phyloP scores from a whole-genome alignment of 2,329 filamentous ascomycete species.

The Endoconidiophora polonica region DNA sequence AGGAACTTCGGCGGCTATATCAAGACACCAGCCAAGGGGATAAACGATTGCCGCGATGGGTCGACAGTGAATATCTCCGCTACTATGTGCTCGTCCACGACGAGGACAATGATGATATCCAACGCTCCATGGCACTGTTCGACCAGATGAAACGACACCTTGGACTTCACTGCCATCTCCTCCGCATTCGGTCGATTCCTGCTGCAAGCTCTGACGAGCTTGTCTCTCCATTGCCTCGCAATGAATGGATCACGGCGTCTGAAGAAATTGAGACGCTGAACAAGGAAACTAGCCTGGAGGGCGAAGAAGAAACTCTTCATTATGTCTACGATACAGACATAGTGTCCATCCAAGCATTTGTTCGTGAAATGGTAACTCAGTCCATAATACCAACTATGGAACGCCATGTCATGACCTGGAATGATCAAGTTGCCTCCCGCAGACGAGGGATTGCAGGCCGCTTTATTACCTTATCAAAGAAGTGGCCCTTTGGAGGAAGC shows the following conservation, averaged over 20 bases:
- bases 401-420: constrained; percentile 78
- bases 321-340: constrained; percentile 89
- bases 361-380: constrained; percentile 88
- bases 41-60: constrained; percentile 61
- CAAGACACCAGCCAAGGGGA: constrained; percentile 66
- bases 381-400: constrained; percentile 96
- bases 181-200: constrained; percentile 69
- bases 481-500: constrained; percentile 69
- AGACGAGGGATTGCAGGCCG: constrained; percentile 76
- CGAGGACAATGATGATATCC: constrained; percentile 86
- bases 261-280: constrained; percentile 69
- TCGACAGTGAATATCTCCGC: constrained; percentile 77
- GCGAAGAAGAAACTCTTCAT: constrained; percentile 53
- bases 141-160: constrained; percentile 99
- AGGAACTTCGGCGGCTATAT: constrained; percentile 72
- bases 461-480: constrained; percentile 87
- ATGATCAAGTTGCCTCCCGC: constrained; percentile 87
- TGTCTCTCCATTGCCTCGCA: constrained; percentile 61
- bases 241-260: constrained; percentile 74
- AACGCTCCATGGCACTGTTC: constrained; percentile 74
- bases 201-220: constrained; percentile 86
- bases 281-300: constrained; percentile 46
- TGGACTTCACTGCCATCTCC: constrained; percentile 82
- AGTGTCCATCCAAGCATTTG: constrained; percentile 71
- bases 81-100: constrained; percentile 97